Base-by-base conservation (phyloP, 2,329 filamentous ascomycete species). In the Fusarium duplospermum region DNA sequence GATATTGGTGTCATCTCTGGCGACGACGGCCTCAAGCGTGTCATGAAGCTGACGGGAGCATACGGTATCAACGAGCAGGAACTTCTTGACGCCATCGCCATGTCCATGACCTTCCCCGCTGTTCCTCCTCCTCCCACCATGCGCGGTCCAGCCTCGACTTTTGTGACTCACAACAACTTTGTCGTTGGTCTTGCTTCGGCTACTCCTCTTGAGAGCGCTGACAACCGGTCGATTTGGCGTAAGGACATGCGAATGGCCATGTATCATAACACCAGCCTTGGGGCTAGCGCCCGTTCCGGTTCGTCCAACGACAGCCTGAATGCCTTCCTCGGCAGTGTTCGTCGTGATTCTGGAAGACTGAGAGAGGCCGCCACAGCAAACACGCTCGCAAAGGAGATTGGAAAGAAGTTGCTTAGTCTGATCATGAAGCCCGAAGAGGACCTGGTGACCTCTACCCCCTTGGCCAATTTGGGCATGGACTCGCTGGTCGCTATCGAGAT, bases 1-100 rank as follows among this genome's bases (percentile, higher is more conserved):
- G 84, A 81, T 6, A 77, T 83, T 5, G 85, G 86, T 1, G 83
- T 80, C 61, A 74, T 86, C 4, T 67, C 71, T 4, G 71, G 70
- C 16, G 70, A 79, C 9, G 47, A 64, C 4, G 67, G 56, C 1
- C 63, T 77, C 0, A 61, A 72, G 16, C 54, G 56, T 2, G 45
- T 47, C n/a, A 67, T 71, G 52, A 66, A 70, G 33, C n/a, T 29
- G 2, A 66, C 56, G 0, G 70, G 72, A 10, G 42, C 35, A 9
- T 64, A 65, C 18, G 45, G 35, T 7, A 45, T 76, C 56, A 66
- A 57, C 3, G 74, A 74, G 52, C 22, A 58, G 8, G 61, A 76
- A 36, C 64, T 75, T 6, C 24, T 76, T 1, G 64, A 76, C 4
- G 66, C 63, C 2, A 52, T 74, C 4, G 20, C 54, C 33, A 58